Conservation (phyloP, 306 rosid genomes). For the Trifolium pratense region DNA sequence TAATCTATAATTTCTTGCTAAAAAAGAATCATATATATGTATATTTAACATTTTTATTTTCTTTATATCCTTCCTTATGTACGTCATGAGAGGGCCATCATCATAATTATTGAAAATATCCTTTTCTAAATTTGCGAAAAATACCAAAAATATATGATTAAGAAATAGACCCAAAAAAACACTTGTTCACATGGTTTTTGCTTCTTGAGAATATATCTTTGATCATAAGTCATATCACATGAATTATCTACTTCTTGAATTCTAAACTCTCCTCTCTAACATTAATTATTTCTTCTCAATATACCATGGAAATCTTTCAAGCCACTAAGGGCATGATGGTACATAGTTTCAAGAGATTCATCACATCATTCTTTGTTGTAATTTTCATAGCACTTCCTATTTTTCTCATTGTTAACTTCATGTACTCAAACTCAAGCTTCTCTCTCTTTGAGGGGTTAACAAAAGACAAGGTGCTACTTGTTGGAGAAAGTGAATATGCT, state of each 20-base stretch:
- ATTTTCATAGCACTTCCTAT: constrained; percentile 13
- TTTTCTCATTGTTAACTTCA: background rate
- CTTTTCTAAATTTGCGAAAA: background rate
- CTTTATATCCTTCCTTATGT: too few species aligned
- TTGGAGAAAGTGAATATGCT: background rate
- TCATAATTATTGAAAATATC: background rate
- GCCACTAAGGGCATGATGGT: background rate
- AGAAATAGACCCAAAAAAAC: background rate
- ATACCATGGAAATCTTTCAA: constrained; percentile 11
- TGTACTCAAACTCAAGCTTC: constrained; percentile 14
- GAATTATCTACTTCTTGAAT: background rate
- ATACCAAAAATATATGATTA: background rate
- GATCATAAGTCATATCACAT: background rate
- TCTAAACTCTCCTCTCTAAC: background rate
- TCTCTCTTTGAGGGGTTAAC: background rate
- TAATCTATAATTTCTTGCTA: background rate
- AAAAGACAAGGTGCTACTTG: background rate
- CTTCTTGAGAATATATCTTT: too few species aligned
- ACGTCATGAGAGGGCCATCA: background rate
- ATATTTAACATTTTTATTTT: background rate
- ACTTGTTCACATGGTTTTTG: too few species aligned
- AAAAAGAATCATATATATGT: background rate
- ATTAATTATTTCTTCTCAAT: background rate
- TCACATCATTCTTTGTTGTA: background rate
- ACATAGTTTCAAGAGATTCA: constrained; percentile 10